These are phyloP conservation scores for Musa schizocarpa DNA, from an alignment of 176 grass and related monocot genomes.

Conservation along the genomic window DNA sequence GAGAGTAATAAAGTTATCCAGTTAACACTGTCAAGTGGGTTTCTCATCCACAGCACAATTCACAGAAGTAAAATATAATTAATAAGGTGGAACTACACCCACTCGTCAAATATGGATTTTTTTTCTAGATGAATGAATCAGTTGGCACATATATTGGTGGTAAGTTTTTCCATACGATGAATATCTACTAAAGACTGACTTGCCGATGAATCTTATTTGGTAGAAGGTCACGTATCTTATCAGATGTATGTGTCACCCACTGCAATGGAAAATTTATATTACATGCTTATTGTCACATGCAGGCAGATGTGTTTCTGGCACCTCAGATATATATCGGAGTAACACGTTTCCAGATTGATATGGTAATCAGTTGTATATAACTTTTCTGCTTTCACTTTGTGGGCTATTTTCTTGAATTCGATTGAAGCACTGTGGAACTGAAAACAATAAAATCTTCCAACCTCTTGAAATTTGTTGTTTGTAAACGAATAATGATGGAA, in stretches of 20 bases:
- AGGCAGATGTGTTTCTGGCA: slow-evolving; percentile 64
- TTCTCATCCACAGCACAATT: neutral
- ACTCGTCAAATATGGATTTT: neutral
- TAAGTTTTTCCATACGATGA: neutral
- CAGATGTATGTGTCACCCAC: too few species aligned
- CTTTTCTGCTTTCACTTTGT: neutral
- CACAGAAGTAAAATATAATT: neutral
- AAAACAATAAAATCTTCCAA: neutral
- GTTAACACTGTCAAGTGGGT: neutral
- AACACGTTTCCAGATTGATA: slow-evolving; percentile 58
- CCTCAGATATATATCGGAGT: slow-evolving; percentile 57
- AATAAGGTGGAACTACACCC: neutral
- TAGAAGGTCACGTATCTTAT: too few species aligned
- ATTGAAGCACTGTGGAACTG: neutral
- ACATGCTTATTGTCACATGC: slow-evolving; percentile 22
- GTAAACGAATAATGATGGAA: too few species aligned
- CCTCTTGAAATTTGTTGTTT: too few species aligned
- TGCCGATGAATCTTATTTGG: neutral
- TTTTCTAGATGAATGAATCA: neutral
- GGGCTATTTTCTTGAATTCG: neutral
- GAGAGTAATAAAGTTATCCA: neutral
- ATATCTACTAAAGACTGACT: neutral
- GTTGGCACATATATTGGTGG: neutral
- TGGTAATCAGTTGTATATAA: slow-evolving; percentile 33
- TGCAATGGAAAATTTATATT: too few species aligned